phyloP scores from a whole-genome alignment of 2,329 filamentous ascomycete species.

The Colletotrichum musae region DNA sequence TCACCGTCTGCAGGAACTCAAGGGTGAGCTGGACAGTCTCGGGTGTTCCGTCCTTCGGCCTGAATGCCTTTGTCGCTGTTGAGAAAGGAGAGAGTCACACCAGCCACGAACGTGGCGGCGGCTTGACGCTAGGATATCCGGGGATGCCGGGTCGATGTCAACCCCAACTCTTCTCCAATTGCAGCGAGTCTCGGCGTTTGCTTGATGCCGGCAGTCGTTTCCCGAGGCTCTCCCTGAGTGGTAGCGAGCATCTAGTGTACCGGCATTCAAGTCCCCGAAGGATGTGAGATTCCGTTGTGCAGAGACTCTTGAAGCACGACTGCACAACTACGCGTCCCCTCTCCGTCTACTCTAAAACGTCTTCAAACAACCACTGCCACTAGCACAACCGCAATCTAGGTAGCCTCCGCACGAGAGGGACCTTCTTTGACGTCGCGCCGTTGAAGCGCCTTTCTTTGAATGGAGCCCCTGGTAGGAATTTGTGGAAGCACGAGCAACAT shows the following conservation, averaged over 20 bases:
- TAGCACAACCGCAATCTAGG: not conserved
- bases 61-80: not conserved
- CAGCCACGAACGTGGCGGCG: slow-evolving; percentile 11
- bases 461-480: not conserved
- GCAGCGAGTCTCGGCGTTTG: not conserved
- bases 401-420: not conserved
- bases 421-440: not conserved
- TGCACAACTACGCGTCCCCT: no score
- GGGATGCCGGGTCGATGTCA: not conserved
- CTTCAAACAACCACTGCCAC: no score
- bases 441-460: not conserved
- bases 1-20: no score
- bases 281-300: no score
- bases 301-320: no score
- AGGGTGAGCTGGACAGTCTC: no score
- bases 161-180: not conserved
- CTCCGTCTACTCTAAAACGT: no score
- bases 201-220: slow-evolving; percentile 6
- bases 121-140: not conserved
- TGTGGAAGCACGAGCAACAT: slow-evolving; percentile 6
- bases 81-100: slow-evolving; percentile 16
- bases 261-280: not conserved
- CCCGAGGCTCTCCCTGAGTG: not conserved
- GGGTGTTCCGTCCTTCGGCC: no score
- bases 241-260: not conserved